Base-by-base conservation (phyloP, 495 filamentous ascomycete genomes). In the Neurospora terricola region DNA sequence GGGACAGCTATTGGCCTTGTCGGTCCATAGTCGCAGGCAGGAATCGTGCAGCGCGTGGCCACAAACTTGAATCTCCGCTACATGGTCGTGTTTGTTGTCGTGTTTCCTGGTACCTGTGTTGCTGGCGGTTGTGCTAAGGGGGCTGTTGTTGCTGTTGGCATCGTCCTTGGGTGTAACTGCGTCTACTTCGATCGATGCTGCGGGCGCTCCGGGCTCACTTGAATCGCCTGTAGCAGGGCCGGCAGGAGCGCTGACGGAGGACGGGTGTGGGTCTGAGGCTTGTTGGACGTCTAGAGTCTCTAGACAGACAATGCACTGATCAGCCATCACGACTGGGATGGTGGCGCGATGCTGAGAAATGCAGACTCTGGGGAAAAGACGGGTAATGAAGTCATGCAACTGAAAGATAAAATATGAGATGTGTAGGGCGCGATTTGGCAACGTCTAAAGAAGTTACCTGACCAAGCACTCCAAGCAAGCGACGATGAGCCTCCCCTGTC, bases 281-380 rank as follows among this genome's bases (percentile, higher is more conserved):
- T 70, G 76, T 78, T 80, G 78, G 69, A 79, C 78, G 83, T 90
- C 91, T 84, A 98, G 90, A 85, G 92, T 91, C 83, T 94, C 93
- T 82, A 98, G 88, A 89, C 94, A 98, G 81, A 98, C 92, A 85
- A 97, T 97, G 86, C 94, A 97, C 78, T 93, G 93, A 82, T 96
- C 94, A 84, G 92, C 92, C 94, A 96, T 95, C 80, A 42, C 79
- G 72, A 73, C 73, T 76, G 71, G 70, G 34, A 54, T 70, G 70
- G 42, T 73, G 73, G 37, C 54, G 48, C 69, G 38, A 73, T 72
- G 70, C 38, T 42, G 27, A 21, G 34, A 69, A 72, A 30, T 66
- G 38, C 3, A 38, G 48, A 66, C 37, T 71, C 71, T 38, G 66
- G 48, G 66, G 73, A 42, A 45, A 21, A 38, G 11, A 34, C n/a